Evolutionary conservation across 495 filamentous ascomycete genomes (phyloP).

Genomic region (Lasiosphaeris hirsuta): DNA sequence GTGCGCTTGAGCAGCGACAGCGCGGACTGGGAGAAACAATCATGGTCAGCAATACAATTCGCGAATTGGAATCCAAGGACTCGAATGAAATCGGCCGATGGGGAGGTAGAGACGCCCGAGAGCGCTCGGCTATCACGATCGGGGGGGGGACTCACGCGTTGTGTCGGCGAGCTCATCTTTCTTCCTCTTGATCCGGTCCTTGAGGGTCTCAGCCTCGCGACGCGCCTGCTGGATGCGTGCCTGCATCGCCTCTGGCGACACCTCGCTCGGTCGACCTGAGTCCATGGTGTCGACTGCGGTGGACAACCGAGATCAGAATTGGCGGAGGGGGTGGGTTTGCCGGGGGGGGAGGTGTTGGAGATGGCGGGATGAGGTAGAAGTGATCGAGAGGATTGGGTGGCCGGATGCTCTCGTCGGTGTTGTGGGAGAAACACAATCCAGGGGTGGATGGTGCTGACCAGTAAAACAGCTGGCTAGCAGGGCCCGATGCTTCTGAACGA

Average conservation of each 20-base stretch:
- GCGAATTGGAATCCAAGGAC: conserved; percentile 9
- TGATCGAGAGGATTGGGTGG: conserved; percentile 26
- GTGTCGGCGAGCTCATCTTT: conserved; percentile 99
- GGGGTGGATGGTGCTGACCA: conserved; percentile 29
- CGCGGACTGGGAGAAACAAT: conserved; percentile 62
- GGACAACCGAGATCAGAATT: conserved; percentile 24
- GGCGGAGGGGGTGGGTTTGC: conserved; percentile 15
- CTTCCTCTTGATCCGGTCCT: conserved; percentile 98
- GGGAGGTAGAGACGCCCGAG: too few species aligned
- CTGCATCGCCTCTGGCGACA: conserved; percentile 61
- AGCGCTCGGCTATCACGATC: too few species aligned
- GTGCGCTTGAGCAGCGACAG: conserved; percentile 83
- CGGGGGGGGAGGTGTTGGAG: conserved; percentile 19
- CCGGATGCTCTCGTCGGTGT: conserved; percentile 22
- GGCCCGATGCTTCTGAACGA: conserved; percentile 31
- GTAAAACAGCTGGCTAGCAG: conserved; percentile 32
- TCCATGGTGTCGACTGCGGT: conserved; percentile 38
- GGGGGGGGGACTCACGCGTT: conserved; percentile 66
- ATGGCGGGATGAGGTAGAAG: conserved; percentile 27
- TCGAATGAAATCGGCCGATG: neutral
- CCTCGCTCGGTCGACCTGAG: conserved; percentile 51
- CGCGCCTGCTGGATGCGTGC: conserved; percentile 89
- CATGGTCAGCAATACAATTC: conserved; percentile 12
- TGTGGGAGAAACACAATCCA: conserved; percentile 34
- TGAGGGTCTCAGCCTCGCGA: conserved; percentile 95